These are phyloP conservation scores for Drechslerella coelobrocha DNA, from an alignment of 2,329 filamentous ascomycete species.

Conservation along the genomic window DNA sequence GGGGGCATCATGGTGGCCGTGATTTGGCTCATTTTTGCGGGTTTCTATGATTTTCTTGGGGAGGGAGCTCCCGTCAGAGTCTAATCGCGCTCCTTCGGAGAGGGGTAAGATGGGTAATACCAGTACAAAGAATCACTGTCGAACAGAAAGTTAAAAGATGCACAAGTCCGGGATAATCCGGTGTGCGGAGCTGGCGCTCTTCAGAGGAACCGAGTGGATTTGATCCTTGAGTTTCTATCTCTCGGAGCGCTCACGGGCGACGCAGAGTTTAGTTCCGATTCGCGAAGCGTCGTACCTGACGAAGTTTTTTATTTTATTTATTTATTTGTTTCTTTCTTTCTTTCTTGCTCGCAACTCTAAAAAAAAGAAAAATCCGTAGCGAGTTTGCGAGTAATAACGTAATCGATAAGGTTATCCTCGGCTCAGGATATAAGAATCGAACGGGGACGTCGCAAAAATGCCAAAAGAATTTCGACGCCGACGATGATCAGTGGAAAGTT, in stretches of 20 bases:
- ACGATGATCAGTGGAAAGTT: background rate
- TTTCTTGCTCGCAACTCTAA: background rate
- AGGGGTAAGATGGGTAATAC: background rate
- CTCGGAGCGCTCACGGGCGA: no score
- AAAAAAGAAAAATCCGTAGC: background rate
- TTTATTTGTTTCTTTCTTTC: background rate
- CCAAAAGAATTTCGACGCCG: background rate
- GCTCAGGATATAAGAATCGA: background rate
- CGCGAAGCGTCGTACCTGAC: conserved; percentile 9
- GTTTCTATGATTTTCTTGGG: conserved; percentile 5
- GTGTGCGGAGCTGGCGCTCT: no score
- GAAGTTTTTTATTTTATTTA: conserved; percentile 5
- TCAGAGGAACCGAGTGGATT: no score
- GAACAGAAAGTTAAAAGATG: no score
- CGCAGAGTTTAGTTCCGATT: conserved; percentile 35
- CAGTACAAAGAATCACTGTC: background rate
- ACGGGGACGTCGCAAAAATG: background rate
- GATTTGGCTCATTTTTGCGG: conserved; percentile 39
- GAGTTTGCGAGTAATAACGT: background rate
- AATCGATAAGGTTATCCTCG: conserved; percentile 3
- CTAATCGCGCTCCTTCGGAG: background rate
- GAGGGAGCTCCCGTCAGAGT: conserved; percentile 3
- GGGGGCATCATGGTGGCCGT: conserved; percentile 49
- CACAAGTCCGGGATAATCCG: no score
- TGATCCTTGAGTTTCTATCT: no score